Conservation (phyloP, 2,329 filamentous ascomycete genomes). For the Colletotrichum incanum region DNA sequence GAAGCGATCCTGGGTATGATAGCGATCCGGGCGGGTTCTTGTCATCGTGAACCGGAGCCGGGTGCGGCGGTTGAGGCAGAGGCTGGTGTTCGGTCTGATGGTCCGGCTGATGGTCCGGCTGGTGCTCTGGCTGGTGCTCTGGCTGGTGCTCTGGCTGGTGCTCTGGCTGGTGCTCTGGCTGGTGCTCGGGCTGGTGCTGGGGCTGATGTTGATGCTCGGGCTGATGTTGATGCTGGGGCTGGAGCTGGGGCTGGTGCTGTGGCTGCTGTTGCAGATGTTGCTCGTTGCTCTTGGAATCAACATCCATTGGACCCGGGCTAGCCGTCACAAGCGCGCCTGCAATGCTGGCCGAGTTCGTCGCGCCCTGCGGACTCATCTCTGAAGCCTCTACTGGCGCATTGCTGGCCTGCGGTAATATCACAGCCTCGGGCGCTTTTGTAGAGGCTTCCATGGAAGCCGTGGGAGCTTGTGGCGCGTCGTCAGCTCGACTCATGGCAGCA, state of each 20-base stretch:
- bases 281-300: slow-evolving; percentile 61
- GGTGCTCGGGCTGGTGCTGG: slow-evolving; percentile 67
- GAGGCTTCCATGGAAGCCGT: slow-evolving; percentile 62
- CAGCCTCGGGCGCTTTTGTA: slow-evolving; percentile 49
- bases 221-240: not conserved
- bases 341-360: slow-evolving; percentile 57
- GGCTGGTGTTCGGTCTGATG: slow-evolving; percentile 51
- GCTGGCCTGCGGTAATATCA: slow-evolving; percentile 50
- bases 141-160: not conserved
- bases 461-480: slow-evolving; percentile 65
- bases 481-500: slow-evolving; percentile 69
- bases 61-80: slow-evolving; percentile 53
- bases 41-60: slow-evolving; percentile 66
- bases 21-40: slow-evolving; percentile 66
- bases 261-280: slow-evolving; percentile 53
- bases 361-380: slow-evolving; percentile 63
- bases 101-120: slow-evolving; percentile 51
- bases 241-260: slow-evolving; percentile 66
- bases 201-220: slow-evolving; percentile 54
- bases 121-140: slow-evolving; percentile 43
- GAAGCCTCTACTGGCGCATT: slow-evolving; percentile 56
- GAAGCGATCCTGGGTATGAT: slow-evolving; percentile 69
- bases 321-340: slow-evolving; percentile 62
- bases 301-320: slow-evolving; percentile 69
- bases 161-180: slow-evolving; percentile 57